These are phyloP conservation scores for Verruconis gallopava DNA, from an alignment of 2,329 filamentous ascomycete genomes.

Conservation along the genomic window DNA sequence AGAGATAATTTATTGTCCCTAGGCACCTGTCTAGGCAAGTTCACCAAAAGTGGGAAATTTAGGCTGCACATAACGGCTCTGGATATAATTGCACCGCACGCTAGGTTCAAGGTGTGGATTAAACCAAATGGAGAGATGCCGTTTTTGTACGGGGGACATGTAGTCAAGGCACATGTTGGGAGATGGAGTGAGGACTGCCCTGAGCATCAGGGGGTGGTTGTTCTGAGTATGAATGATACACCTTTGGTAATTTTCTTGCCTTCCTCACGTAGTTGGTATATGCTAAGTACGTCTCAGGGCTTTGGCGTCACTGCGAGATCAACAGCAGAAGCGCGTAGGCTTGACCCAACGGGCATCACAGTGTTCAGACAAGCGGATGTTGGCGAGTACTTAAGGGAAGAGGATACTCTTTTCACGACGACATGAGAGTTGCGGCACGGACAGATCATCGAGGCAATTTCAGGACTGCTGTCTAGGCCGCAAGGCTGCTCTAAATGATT, in stretches of 20 bases:
- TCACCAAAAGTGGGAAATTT: slow-evolving; percentile 95
- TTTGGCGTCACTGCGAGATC: slow-evolving; percentile 87
- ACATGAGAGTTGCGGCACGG: too few relatives aligned
- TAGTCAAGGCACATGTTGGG: slow-evolving; percentile 71
- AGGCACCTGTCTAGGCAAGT: slow-evolving; percentile 87
- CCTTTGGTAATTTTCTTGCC: slow-evolving; percentile 46
- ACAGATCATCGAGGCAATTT: too few relatives aligned
- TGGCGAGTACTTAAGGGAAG: slow-evolving; percentile 86
- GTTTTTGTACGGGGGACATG: slow-evolving; percentile 86
- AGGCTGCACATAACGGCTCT: slow-evolving; percentile 86
- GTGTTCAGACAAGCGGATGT: slow-evolving; percentile 88
- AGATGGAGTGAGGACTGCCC: slow-evolving; percentile 85
- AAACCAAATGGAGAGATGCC: slow-evolving; percentile 96
- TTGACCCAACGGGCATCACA: slow-evolving; percentile 83
- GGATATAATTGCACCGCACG: slow-evolving; percentile 78
- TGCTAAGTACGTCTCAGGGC: slow-evolving; percentile 39
- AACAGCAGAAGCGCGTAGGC: slow-evolving; percentile 65
- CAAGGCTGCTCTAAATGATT: too few relatives aligned
- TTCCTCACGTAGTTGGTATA: background rate
- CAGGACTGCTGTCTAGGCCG: too few relatives aligned
- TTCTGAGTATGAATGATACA: slow-evolving; percentile 84
- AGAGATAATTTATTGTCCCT: slow-evolving; percentile 72
- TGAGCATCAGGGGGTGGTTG: slow-evolving; percentile 82
- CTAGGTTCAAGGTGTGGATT: slow-evolving; percentile 94
- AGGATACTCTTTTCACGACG: slow-evolving; percentile 52